Evolutionary conservation across 2,329 filamentous ascomycete species (phyloP), one percentile per base, ranked within the genome.

Genomic region (Exophiala sideris): DNA sequence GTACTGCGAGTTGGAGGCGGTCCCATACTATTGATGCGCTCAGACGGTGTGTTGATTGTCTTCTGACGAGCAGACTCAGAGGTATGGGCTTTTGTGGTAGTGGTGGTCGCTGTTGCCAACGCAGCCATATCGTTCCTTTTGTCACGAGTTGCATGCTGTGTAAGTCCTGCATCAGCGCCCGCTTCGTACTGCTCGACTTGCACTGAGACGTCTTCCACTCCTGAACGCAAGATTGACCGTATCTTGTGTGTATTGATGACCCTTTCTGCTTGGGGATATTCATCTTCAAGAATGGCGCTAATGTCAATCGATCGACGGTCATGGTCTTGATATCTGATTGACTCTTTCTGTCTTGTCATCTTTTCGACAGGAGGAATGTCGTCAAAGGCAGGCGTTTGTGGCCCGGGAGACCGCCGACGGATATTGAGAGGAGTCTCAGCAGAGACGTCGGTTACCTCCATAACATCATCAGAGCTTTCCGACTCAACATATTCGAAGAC

Each of bases 301-400:
- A 48, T 5, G 7, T 49, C 45, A 16, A 59, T 53, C n/a, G 49
- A 53, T 20, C 45, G 35, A 18, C 49, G 49, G 11, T 42, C 21
- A 41, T 45, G 20, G 9, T 11, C 24, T 36, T 16, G 18, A 29
- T 41, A 12, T 21, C n/a, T 10, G 11, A 34, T 16, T 24, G 44
- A 5, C 7, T 24, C n/a, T 41, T 49, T 48, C 24, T 14, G 33
- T 18, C 16, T 55, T 33, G 20, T 9, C 24, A 12, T n/a, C 8
- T 18, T 18, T 8, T 29, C 24, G 11, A 21, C 14, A 29, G 8
- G 33, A 10, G 5, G 16, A 8, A 45, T 47, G 21, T 54, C 42
- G n/a, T 50, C 33, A 20, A 48, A 47, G 18, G 40, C 32, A 9
- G 50, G 50, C 3, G 21, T 44, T 29, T 36, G 42, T 20, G 34